Base-by-base conservation (phyloP, 306 rosid species). In the Cicer yamashitae region DNA sequence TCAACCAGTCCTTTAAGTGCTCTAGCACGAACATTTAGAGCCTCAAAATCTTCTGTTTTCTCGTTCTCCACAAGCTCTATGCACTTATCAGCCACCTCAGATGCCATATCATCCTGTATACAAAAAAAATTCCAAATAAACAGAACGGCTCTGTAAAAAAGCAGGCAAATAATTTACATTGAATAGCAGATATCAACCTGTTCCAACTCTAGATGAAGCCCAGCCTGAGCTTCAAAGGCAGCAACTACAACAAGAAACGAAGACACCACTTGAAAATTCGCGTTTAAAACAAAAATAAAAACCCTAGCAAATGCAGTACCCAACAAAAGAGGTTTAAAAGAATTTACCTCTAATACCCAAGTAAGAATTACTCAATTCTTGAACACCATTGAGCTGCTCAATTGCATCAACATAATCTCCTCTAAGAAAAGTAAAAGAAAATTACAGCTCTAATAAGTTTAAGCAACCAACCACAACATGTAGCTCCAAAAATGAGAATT, bases 151-250 rank as follows among this genome's bases (percentile, higher is more conserved):
- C 66, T 20, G 6, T 37, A 15, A 70, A 34, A 79, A 48, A 47
- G 38, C 7, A 46, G 68, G 11, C 51, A 78, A 68, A 77, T 66
- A 54, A 22, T 67, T 67, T 47, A 50, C 60, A 78, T 25, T 59
- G 62, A 39, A 53, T 60, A 53, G 66, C 43, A 48, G 58, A 68
- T 14, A 84, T 68, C 79, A 73, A 94, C 99, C 96, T 82, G 84
- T 66, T 87, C 87, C 80, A 84, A 38, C 84, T 86, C 91, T 47
- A 94, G 85, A 87, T 86, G 85, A 84, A 89, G 89, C 58, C 96
- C 99, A 70, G 84, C 97, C 77, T 85, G 89, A 77, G 96, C 93
- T 85, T 94, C 99, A 79, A 85, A 62, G 2, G 96, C 96, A 58
- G 93, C 92, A 90, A 92, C 99, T 94, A 71, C 75, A 76, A 71